These are phyloP conservation scores for Hygrocybe punicea DNA, from an alignment of 768 basidiomycete species.

Conservation along the genomic window DNA sequence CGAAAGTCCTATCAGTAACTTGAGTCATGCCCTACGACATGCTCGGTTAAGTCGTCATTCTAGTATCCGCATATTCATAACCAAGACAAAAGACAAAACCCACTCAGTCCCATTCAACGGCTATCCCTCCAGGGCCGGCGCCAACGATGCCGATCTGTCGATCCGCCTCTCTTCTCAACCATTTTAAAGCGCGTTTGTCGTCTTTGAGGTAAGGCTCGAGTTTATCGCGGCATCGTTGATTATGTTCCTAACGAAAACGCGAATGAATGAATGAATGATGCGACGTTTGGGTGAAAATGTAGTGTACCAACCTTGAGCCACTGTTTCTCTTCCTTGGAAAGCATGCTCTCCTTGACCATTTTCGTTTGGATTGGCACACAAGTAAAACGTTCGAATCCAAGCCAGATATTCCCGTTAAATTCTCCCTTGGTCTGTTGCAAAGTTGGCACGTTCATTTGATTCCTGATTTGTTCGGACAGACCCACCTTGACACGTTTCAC, in stretches of 20 bases:
- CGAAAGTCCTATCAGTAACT: background rate
- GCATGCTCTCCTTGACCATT: constrained; percentile 81
- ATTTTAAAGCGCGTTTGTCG: constrained; percentile 77
- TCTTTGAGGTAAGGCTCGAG: constrained; percentile 66
- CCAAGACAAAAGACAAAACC: background rate
- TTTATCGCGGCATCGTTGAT: constrained; percentile 63
- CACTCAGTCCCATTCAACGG: constrained; percentile 81
- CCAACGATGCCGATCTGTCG: constrained; percentile 69
- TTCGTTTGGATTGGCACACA: constrained; percentile 91
- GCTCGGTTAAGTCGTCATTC: background rate
- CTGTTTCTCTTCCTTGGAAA: constrained; percentile 78
- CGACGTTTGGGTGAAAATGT: constrained; percentile 4
- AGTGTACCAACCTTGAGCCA: constrained; percentile 70
- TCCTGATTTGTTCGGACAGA: constrained; percentile 14
- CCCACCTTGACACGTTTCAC: constrained; percentile 62
- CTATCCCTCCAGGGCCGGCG: constrained; percentile 62
- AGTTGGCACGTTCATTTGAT: background rate
- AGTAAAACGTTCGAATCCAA: constrained; percentile 88
- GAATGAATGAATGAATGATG: background rate
- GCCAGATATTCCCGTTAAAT: constrained; percentile 75
- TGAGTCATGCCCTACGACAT: constrained; percentile 1
- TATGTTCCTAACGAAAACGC: constrained; percentile 61
- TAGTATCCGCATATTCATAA: background rate
- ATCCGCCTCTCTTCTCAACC: constrained; percentile 74
- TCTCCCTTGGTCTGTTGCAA: constrained; percentile 58